Evolutionary conservation across 1,139 yeast genomes (phyloP), one percentile per base, ranked within the genome.

Genomic region (Candida dubliniensis): DNA sequence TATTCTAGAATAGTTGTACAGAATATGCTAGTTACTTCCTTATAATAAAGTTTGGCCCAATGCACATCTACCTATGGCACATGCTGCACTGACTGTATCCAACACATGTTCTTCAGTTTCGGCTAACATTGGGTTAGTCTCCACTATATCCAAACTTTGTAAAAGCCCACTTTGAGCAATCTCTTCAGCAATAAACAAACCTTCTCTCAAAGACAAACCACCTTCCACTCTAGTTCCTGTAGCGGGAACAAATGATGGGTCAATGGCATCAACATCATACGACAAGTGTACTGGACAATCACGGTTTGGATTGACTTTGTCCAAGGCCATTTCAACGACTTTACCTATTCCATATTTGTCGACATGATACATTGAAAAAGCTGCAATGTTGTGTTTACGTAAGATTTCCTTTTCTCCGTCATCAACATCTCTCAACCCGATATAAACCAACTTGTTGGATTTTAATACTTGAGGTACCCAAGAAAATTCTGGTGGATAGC

Each of bases 181-280:
- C 52, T 95, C 95, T 69, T 93, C 99, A 49, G 93, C 95, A 44
- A 93, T 69, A 63, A 86, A 93, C 61, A 95, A 78, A 39, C 96
- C 98, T 69, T 93, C 99, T 70, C 99, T 80, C 66, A 93, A 77
- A 7, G 96, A 84, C 52, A 93, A 76, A 3, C 99, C 99, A 50
- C 98, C 98, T 63, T 96, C 84, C 14, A 93, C 99, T 45, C 98
- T 91, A 1, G 99, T 93, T 45, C 99, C 99, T 1, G 99, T 93
- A 34, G 98, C 96, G 27, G 97, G 97, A 12, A 95, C 97, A 60
- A 76, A 89, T 51, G 82, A 76, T 41, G 99, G 99, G 66, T 93
- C 99, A 51, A 93, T 84, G 37, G 98, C 97, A 66, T 93, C 99
- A 41, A 93, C 97, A 61, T 93, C 99, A 63, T 91, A 93, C 32